phyloP scores from a whole-genome alignment of 257 asterid genomes.

The Rehmannia glutinosa region DNA sequence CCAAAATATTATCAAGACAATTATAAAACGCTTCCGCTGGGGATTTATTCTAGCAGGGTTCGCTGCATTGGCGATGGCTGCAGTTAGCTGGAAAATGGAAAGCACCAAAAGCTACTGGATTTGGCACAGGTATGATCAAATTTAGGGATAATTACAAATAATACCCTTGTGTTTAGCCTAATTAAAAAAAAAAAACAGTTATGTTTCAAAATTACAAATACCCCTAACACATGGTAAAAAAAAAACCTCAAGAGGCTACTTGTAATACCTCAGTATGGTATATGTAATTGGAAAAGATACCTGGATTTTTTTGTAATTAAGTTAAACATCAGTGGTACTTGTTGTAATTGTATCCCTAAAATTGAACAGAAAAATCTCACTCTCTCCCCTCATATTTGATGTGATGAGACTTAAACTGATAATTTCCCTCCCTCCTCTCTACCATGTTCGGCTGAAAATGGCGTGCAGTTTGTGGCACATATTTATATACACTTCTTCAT shows the following conservation, averaged over 20 bases:
- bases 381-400: conserved; percentile 12
- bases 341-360: background rate
- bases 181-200: too few species aligned
- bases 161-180: background rate
- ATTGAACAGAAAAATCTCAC: background rate
- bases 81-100: conserved; percentile 80
- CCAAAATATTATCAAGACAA: conserved; percentile 37
- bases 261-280: too few species aligned
- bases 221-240: too few species aligned
- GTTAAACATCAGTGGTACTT: background rate
- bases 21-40: conserved; percentile 72
- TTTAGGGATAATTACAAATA: background rate
- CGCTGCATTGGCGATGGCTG: conserved; percentile 71
- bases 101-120: conserved; percentile 81
- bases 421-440: background rate
- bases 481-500: conserved; percentile 72
- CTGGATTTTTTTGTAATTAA: background rate
- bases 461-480: conserved; percentile 88
- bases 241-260: background rate
- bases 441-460: too few species aligned
- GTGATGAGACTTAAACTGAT: conserved; percentile 7
- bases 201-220: too few species aligned
- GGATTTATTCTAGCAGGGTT: conserved; percentile 65
- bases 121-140: conserved; percentile 80
- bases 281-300: background rate